Percentiles rank a stretch among this genome's conserved stretches.
phyloP scores from a whole-genome alignment of 169 alveolate genomes.

The Plasmodium malariae region DNA sequence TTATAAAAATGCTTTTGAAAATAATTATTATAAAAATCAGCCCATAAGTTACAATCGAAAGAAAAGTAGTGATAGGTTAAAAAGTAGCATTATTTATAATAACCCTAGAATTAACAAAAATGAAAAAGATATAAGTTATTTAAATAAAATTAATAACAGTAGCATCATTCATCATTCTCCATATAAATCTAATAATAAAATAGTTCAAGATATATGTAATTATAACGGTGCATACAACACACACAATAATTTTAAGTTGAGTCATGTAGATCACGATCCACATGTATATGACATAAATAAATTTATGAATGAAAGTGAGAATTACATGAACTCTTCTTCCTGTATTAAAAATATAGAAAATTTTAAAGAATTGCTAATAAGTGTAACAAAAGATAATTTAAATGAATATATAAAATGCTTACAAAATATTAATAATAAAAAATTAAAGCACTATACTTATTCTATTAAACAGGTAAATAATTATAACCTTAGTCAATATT shows the following conservation, averaged over 20 bases:
- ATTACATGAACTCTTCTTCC: conserved; percentile 3
- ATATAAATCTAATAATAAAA: conserved; percentile 8
- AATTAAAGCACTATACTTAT: conserved; percentile 35
- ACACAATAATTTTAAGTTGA: conserved; percentile 26
- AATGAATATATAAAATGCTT: conserved; percentile 66
- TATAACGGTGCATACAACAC: conserved; percentile 1
- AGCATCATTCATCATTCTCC: conserved; percentile 21
- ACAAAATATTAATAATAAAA: conserved; percentile 55
- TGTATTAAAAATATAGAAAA: conserved; percentile 42
- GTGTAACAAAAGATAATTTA: conserved; percentile 49
- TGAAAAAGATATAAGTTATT: conserved; percentile 1
- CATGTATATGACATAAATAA: conserved; percentile 18
- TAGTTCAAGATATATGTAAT: conserved; percentile 29
- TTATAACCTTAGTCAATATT: conserved; percentile 51
- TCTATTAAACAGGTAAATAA: conserved; percentile 57
- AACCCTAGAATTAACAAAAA: background rate
- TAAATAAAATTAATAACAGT: conserved; percentile 27
- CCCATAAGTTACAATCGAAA: background rate
- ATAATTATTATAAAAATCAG: conserved; percentile 4
- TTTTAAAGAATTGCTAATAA: conserved; percentile 55
- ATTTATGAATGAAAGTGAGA: conserved; percentile 14
- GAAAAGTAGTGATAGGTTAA: conserved; percentile 10
- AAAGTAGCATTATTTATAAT: conserved; percentile 16
- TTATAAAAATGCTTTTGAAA: conserved; percentile 37
- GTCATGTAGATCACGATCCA: conserved; percentile 8